phyloP scores from a whole-genome alignment of 805 yeast species.

The Ogataea kodamae region DNA sequence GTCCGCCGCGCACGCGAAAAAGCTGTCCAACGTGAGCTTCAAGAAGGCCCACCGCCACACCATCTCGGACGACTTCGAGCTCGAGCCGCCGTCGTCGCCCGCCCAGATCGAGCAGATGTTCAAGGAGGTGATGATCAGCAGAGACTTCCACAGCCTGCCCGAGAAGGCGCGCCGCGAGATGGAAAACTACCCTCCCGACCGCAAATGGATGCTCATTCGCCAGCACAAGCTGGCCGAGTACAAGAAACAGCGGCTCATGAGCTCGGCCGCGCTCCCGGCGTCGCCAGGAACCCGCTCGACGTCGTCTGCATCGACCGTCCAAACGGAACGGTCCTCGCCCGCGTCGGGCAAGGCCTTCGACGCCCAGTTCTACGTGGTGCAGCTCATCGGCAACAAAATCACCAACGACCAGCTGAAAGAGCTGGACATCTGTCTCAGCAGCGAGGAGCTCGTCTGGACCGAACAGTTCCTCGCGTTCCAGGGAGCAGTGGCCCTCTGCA shows the following conservation, averaged over 20 bases:
- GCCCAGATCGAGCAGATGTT: conserved; percentile 71
- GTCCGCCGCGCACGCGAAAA: conserved; percentile 29
- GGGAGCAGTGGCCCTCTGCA: conserved; percentile 85
- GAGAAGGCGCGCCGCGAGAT: conserved; percentile 72
- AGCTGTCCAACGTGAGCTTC: conserved; percentile 22
- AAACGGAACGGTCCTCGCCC: conserved; percentile 9
- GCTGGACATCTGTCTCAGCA: conserved; percentile 86
- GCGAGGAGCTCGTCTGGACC: conserved; percentile 80
- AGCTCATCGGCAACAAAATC: conserved; percentile 66
- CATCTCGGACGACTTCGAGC: conserved; percentile 37
- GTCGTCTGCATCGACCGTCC: conserved; percentile 16
- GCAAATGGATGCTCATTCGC: conserved; percentile 87
- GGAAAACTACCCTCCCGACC: conserved; percentile 67
- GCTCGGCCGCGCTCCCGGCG: conserved; percentile 12
- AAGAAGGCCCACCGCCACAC: conserved; percentile 36
- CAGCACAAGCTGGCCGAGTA: conserved; percentile 81
- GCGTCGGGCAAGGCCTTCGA: conserved; percentile 25
- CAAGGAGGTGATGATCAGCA: conserved; percentile 72
- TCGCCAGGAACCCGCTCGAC: conserved; percentile 15
- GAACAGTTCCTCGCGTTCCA: conserved; percentile 74
- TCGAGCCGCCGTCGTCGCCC: conserved; percentile 67
- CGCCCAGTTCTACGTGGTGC: conserved; percentile 78
- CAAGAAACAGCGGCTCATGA: conserved; percentile 41
- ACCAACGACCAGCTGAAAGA: conserved; percentile 70
- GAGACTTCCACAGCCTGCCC: conserved; percentile 67